phyloP scores from a whole-genome alignment of 2,329 filamentous ascomycete genomes.

The Cladosporium sp. region DNA sequence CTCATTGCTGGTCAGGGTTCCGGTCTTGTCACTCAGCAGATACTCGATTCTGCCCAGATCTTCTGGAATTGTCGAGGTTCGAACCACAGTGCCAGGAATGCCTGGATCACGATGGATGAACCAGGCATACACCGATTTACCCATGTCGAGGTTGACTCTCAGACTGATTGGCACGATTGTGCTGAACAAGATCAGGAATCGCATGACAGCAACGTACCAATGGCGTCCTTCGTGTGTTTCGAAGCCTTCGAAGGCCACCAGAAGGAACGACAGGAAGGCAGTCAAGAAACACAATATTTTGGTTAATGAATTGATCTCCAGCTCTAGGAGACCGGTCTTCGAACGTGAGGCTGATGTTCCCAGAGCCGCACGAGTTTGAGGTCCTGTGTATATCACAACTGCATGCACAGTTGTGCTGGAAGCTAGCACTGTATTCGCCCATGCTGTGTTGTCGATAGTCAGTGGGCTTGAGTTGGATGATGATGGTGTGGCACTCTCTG shows the following conservation, averaged over 20 bases:
- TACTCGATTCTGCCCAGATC: conserved; percentile 96
- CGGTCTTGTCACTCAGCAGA: conserved; percentile 93
- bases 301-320: conserved; percentile 94
- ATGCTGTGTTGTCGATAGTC: conserved; percentile 95
- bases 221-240: conserved; percentile 55
- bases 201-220: conserved; percentile 97
- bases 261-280: conserved; percentile 77
- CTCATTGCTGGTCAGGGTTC: conserved; percentile 90
- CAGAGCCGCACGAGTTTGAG: conserved; percentile 88
- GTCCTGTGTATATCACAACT: conserved; percentile 90
- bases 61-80: conserved; percentile 96
- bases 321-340: conserved; percentile 89
- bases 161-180: conserved; percentile 97
- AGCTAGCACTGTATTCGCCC: conserved; percentile 96
- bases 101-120: conserved; percentile 91
- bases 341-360: conserved; percentile 90
- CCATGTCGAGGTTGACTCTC: conserved; percentile 94
- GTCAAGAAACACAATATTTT: conserved; percentile 94
- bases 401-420: conserved; percentile 87
- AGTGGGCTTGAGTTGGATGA: conserved; percentile 64
- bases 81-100: conserved; percentile 88
- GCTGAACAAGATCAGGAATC: conserved; percentile 98
- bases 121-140: conserved; percentile 92
- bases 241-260: conserved; percentile 86
- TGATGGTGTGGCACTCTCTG: background rate